Base-by-base conservation (phyloP, 2,329 filamentous ascomycete genomes). In the Teratosphaeria pseudoeucalypti region DNA sequence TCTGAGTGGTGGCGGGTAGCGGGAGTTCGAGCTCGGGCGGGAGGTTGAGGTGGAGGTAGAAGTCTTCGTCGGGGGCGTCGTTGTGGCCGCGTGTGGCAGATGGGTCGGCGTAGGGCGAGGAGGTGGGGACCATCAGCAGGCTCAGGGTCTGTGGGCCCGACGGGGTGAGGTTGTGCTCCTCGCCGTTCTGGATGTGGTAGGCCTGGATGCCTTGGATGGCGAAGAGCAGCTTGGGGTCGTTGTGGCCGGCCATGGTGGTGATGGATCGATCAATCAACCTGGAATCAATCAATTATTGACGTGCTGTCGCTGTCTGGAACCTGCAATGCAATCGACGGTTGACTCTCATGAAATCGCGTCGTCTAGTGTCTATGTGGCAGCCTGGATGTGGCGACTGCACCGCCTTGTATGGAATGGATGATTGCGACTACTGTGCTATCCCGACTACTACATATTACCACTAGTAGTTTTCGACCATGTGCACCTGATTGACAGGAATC, bases 1-100 rank as follows among this genome's bases (percentile, higher is more conserved):
- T 94, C 73, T 97, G 92, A 0, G 94, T 97, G 0, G 92, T 97
- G 19, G 92, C 92, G 12, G 94, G 94, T 14, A 97, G 81, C 6
- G 94, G 90, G 6, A 97, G 83, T 68, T 97, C 92, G 67, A 99
- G 85, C 79, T 96, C 92, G 23, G 92, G 92, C 14, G 92, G 92
- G 10, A 97, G 85, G 69, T 96, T 91, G 27, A 99, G 84, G 74
- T 97, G 92, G 5, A 99, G 85, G 73, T 97, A 97, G 77, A 96
- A 97, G 78, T 97, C 94, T 72, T 96, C 89, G 70, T 92, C 87
- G 3, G 82, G 80, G 3, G 72, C 68, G 58, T 81, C 78, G 60
- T 79, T 79, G 64, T 83, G 79, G 54, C 81, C 79, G 58, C 83
- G 80, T 53, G 83, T 77, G 59, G 81, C 82, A 62, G 78, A 77